Percentiles rank a stretch among this genome's conserved stretches.
Evolutionary conservation across 371 early-diverging fungal species (phyloP).

Genomic region (Lichtheimia ramosa): DNA sequence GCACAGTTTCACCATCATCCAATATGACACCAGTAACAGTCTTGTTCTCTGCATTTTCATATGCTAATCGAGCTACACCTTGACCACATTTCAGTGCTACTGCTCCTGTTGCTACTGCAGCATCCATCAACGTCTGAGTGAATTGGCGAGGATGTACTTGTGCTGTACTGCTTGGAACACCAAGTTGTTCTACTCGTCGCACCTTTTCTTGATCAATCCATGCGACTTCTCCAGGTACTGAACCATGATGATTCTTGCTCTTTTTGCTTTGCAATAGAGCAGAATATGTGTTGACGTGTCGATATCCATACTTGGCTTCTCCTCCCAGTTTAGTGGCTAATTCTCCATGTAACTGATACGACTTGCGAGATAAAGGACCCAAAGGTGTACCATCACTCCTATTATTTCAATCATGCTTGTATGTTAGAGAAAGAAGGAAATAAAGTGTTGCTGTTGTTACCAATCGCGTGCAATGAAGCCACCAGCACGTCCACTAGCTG

Average conservation of each 20-base stretch:
- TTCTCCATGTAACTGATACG: slow-evolving; percentile 61
- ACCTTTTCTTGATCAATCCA: slow-evolving; percentile 45
- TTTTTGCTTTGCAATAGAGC: slow-evolving; percentile 23
- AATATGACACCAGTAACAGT: slow-evolving; percentile 28
- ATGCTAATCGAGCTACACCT: slow-evolving; percentile 20
- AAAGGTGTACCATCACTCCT: slow-evolving; percentile 53
- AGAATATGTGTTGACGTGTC: slow-evolving; percentile 54
- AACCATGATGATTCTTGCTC: not conserved
- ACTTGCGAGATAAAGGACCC: slow-evolving; percentile 48
- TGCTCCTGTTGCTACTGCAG: slow-evolving; percentile 35
- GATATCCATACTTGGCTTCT: slow-evolving; percentile 55
- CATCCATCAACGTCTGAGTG: slow-evolving; percentile 45
- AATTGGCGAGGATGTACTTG: slow-evolving; percentile 64
- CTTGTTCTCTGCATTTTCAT: slow-evolving; percentile 15
- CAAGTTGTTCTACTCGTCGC: slow-evolving; percentile 45
- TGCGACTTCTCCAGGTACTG: slow-evolving; percentile 11
- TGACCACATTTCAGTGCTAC: slow-evolving; percentile 20
- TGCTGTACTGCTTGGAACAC: slow-evolving; percentile 52
- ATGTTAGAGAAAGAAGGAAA: not conserved
- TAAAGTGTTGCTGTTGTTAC: slow-evolving; percentile 13
- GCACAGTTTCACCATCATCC: slow-evolving; percentile 21
- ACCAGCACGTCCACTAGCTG: slow-evolving; percentile 72
- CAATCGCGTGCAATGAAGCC: slow-evolving; percentile 74
- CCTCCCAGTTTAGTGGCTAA: slow-evolving; percentile 60
- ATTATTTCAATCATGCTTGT: not conserved